phyloP scores from a whole-genome alignment of 1,139 yeast species.

The Kodamaea arcana region DNA sequence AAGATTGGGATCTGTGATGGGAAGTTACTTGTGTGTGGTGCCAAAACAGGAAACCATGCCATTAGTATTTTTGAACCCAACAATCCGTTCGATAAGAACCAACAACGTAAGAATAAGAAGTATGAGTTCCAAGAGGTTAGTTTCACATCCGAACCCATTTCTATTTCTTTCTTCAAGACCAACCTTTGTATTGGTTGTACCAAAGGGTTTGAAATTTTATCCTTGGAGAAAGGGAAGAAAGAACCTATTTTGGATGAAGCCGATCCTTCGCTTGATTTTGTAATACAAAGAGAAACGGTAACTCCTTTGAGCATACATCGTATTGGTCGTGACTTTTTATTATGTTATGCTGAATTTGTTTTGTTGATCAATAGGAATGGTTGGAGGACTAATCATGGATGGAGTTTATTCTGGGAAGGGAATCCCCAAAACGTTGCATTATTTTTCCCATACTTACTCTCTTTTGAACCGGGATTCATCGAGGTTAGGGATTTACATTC shows the following conservation, averaged over 20 bases:
- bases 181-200: slow-evolving; percentile 93
- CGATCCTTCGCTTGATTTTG: slow-evolving; percentile 93
- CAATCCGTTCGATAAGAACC: slow-evolving; percentile 53
- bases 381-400: slow-evolving; percentile 91
- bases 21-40: slow-evolving; percentile 82
- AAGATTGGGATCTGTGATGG: slow-evolving; percentile 93
- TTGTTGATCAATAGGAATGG: slow-evolving; percentile 93
- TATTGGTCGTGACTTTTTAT: slow-evolving; percentile 79
- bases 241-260: slow-evolving; percentile 89
- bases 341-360: slow-evolving; percentile 88
- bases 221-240: slow-evolving; percentile 71
- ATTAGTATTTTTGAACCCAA: slow-evolving; percentile 84
- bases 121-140: slow-evolving; percentile 70
- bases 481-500: slow-evolving; percentile 91
- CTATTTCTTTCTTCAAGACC: slow-evolving; percentile 84
- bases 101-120: slow-evolving; percentile 60
- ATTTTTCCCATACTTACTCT: slow-evolving; percentile 88
- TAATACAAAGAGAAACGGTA: slow-evolving; percentile 73
- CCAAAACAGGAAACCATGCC: slow-evolving; percentile 70
- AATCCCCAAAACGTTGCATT: slow-evolving; percentile 88
- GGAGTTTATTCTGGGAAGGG: slow-evolving; percentile 98
- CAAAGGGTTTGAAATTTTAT: slow-evolving; percentile 91
- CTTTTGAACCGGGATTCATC: slow-evolving; percentile 85
- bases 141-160: slow-evolving; percentile 85
- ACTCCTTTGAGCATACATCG: slow-evolving; percentile 91